phyloP scores from a whole-genome alignment of 768 basidiomycete species.

The Tephrocybe sp. region DNA sequence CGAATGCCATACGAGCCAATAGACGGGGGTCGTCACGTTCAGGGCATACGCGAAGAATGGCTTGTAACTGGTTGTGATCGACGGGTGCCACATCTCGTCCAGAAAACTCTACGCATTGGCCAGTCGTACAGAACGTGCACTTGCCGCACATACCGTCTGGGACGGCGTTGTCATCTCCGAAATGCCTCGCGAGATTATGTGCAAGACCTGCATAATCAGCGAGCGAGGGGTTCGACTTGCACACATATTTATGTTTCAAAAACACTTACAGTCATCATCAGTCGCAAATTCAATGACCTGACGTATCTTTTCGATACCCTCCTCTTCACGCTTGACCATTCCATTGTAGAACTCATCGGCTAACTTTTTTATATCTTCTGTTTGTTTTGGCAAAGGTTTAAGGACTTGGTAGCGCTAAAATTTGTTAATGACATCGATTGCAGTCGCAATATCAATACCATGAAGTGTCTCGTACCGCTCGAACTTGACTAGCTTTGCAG shows the following conservation, averaged over 20 bases:
- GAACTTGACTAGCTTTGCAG: slow-evolving; percentile 15
- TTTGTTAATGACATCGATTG: not conserved
- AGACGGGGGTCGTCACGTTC: slow-evolving; percentile 49
- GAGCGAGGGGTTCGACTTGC: not conserved
- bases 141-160: slow-evolving; percentile 38
- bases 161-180: slow-evolving; percentile 42
- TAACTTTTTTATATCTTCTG: slow-evolving; percentile 10
- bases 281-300: slow-evolving; percentile 16
- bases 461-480: slow-evolving; percentile 9
- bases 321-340: slow-evolving; percentile 16
- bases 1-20: slow-evolving; percentile 49
- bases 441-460: not conserved
- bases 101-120: slow-evolving; percentile 31
- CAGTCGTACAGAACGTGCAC: slow-evolving; percentile 44
- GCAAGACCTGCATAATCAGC: slow-evolving; percentile 36
- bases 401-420: slow-evolving; percentile 12
- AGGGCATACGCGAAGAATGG: slow-evolving; percentile 40
- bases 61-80: slow-evolving; percentile 29
- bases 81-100: slow-evolving; percentile 18
- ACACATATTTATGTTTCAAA: not conserved
- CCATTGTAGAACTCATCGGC: slow-evolving; percentile 6
- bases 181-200: slow-evolving; percentile 40
- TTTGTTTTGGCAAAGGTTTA: slow-evolving; percentile 9
- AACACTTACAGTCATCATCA: slow-evolving; percentile 15
- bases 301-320: slow-evolving; percentile 11